Base-by-base conservation (phyloP, 176 grass and related monocot genomes). In the Saccharum officinarum region DNA sequence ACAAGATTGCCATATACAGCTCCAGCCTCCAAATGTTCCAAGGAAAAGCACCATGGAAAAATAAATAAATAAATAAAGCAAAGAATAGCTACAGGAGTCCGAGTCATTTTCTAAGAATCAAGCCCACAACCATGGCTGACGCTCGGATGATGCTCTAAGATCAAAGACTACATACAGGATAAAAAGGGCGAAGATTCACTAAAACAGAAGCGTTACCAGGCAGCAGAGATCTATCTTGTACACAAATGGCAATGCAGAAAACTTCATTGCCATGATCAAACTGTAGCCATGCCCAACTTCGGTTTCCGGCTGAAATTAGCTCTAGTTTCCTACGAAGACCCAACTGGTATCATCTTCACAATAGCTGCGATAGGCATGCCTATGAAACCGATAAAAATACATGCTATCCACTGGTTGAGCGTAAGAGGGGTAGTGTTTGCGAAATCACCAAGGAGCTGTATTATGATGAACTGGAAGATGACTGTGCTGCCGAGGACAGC, bases 371-470 rank as follows among this genome's bases (percentile, higher is more conserved):
- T 94, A 22, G 97, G 97, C 97, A 98, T 98, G 59, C 97, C 92
- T 79, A 98, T 80, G 81, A 98, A 92, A 18, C 97, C 97, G 30
- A 95, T 87, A 65, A 89, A 71, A 52, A 98, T 82, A 66, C 91
- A 92, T 33, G 40, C 47, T 64, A 87, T 62, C 97, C 97, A 98
- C 71, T 98, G 93, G 38, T 39, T 78, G 31, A 85, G 47, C 22
- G 97, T 84, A 44, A 96, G 90, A 60, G 97, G 97, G 5, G 81
- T 92, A 2, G 97, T 98, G 85, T 94, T 98, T 6, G 97, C 97
- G 47, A 98, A 98, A 59, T 95, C 92, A 34, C 97, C 97, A 5
- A 98, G 91, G 75, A 89, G 96, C 73, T 98, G 97, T 13, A 98
- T 86, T 46, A 98, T 98, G 68, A 98, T 87, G 81, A 92, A 82